Evolutionary conservation across 176 grass and related monocot genomes (phyloP).

Genomic region (Carex kokanica): DNA sequence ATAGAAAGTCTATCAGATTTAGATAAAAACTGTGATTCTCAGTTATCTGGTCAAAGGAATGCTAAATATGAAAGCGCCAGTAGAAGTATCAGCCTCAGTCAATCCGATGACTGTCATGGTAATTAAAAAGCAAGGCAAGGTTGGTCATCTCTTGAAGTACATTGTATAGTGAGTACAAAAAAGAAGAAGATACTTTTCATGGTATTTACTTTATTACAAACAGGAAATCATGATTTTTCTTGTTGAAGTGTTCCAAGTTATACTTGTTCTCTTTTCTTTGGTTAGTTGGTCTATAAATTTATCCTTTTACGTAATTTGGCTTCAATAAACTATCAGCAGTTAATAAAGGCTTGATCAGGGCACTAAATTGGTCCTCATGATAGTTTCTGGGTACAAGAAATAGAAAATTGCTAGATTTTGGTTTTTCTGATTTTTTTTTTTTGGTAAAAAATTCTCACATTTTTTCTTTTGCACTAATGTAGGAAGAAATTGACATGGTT

Average conservation of each 20-base stretch:
- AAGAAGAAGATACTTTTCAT: not conserved
- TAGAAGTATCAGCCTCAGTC: not conserved
- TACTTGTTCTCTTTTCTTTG: not conserved
- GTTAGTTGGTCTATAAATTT: not conserved
- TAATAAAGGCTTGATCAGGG: not conserved
- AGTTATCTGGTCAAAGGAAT: constrained; percentile 7
- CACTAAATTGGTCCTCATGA: not conserved
- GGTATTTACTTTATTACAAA: not conserved
- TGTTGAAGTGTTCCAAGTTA: not conserved
- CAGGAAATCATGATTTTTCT: not conserved
- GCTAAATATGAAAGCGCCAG: not conserved
- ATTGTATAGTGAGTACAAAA: not conserved
- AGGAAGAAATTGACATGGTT: constrained; percentile 90
- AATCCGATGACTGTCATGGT: not conserved
- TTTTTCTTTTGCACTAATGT: not conserved
- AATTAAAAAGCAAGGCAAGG: not conserved
- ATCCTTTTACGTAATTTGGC: not conserved
- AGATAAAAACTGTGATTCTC: not conserved
- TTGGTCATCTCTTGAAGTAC: not conserved
- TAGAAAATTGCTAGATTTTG: not conserved
- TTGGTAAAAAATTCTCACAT: not conserved
- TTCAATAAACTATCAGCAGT: not conserved
- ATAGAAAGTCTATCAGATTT: not conserved
- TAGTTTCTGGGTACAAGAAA: not conserved
- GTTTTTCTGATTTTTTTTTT: not conserved